These are phyloP conservation scores for Fraxinus albicans DNA, from an alignment of 305 asterid species.

Conservation along the genomic window DNA sequence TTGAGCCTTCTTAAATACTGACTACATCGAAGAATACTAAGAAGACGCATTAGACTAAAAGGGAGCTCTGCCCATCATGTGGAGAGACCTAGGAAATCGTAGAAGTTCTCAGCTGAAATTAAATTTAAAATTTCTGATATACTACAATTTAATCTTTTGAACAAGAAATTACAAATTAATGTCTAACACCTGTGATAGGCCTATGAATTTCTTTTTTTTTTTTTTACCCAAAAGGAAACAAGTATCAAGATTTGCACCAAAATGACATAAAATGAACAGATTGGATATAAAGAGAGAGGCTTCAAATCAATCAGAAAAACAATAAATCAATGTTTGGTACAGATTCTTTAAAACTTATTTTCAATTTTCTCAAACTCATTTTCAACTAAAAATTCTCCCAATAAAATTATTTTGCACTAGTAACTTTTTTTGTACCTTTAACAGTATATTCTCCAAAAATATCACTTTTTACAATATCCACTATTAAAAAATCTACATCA, in stretches of 20 bases:
- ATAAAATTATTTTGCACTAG: not conserved
- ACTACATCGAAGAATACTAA: not conserved
- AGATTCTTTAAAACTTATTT: not conserved
- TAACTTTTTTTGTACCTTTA: not conserved
- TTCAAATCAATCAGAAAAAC: not conserved
- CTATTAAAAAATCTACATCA: not conserved
- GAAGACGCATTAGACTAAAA: not conserved
- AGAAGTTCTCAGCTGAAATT: not conserved
- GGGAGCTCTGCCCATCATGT: not conserved
- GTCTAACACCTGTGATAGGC: not conserved
- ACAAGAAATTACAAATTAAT: not conserved
- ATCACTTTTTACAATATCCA: not conserved
- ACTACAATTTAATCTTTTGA: not conserved
- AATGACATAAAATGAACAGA: not conserved
- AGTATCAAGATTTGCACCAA: conserved; percentile 10
- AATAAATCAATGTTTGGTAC: not conserved
- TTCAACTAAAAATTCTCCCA: not conserved
- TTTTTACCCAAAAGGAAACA: conserved; percentile 11
- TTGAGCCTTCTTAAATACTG: not conserved
- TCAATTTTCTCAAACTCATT: not conserved
- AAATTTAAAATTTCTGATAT: not conserved
- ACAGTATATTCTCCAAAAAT: not conserved
- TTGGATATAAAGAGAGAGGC: not conserved
- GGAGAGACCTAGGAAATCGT: not conserved
- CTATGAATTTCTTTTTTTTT: not conserved